Evolutionary conservation across 768 basidiomycete genomes (phyloP).

Genomic region (Rhizopogon roseolus): DNA sequence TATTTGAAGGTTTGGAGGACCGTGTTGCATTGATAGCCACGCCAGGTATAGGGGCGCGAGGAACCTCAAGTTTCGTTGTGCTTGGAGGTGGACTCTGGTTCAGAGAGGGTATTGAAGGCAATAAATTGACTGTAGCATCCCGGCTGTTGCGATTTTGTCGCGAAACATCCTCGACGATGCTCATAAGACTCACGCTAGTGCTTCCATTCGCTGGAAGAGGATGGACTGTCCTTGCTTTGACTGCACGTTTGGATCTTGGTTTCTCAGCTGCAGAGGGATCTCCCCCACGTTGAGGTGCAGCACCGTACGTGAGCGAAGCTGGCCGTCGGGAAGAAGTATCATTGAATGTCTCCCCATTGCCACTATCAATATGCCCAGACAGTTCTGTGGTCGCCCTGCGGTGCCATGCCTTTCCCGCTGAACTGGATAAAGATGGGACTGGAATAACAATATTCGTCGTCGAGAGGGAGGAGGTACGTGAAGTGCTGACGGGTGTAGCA

Average conservation of each 20-base stretch:
- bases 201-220: constrained; percentile 11
- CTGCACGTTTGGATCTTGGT: constrained; percentile 5
- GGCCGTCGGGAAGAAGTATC: not conserved
- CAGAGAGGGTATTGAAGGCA: not conserved
- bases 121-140: not conserved
- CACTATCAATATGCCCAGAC: not conserved
- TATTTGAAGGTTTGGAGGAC: not conserved
- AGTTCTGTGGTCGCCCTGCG: constrained; percentile 8
- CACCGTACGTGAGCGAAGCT: not conserved
- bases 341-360: not conserved
- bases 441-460: not conserved
- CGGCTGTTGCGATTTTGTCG: constrained; percentile 29
- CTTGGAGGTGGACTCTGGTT: too few relatives aligned
- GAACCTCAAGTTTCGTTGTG: not conserved
- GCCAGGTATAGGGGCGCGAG: constrained; percentile 4
- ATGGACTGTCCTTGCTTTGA: constrained; percentile 3
- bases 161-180: constrained; percentile 61
- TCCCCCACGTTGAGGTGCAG: not conserved
- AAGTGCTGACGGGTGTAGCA: not conserved
- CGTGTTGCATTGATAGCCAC: not conserved
- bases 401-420: not conserved
- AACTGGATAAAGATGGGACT: not conserved
- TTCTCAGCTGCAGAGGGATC: not conserved
- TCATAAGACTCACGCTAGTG: constrained; percentile 47
- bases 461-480: constrained; percentile 6